These are phyloP conservation scores for Exophiala calicioides DNA, from an alignment of 2,329 filamentous ascomycete species.

Conservation along the genomic window DNA sequence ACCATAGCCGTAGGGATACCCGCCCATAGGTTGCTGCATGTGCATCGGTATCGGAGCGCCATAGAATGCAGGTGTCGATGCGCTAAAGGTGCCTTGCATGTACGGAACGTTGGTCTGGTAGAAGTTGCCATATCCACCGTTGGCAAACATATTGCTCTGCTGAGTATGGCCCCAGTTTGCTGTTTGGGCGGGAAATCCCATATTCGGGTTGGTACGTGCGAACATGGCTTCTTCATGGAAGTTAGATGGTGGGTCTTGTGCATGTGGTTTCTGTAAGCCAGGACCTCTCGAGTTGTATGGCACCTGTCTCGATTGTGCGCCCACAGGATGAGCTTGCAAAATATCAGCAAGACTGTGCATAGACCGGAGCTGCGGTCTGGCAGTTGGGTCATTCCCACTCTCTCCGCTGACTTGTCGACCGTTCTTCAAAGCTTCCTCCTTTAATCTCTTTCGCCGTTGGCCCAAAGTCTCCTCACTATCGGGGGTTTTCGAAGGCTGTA, in stretches of 20 bases:
- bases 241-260: constrained; percentile 4
- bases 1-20: constrained; percentile 20
- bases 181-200: constrained; percentile 5
- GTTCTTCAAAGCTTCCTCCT: constrained; percentile 39
- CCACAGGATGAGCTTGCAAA: constrained; percentile 56
- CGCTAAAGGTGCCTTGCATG: constrained; percentile 10
- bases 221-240: background rate
- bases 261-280: constrained; percentile 1
- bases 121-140: constrained; percentile 13
- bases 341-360: constrained; percentile 51
- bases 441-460: constrained; percentile 48
- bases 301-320: constrained; percentile 24
- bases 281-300: constrained; percentile 19
- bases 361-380: constrained; percentile 34
- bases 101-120: constrained; percentile 17
- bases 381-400: background rate
- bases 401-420: constrained; percentile 6
- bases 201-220: background rate
- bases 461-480: constrained; percentile 49
- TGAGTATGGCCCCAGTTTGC: constrained; percentile 14
- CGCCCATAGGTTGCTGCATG: constrained; percentile 18
- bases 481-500: constrained; percentile 27
- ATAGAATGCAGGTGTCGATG: constrained; percentile 6
- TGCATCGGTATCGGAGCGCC: constrained; percentile 26
- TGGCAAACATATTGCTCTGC: constrained; percentile 16